phyloP scores from a whole-genome alignment of 257 asterid genomes.

The Forsythia viridissima region DNA sequence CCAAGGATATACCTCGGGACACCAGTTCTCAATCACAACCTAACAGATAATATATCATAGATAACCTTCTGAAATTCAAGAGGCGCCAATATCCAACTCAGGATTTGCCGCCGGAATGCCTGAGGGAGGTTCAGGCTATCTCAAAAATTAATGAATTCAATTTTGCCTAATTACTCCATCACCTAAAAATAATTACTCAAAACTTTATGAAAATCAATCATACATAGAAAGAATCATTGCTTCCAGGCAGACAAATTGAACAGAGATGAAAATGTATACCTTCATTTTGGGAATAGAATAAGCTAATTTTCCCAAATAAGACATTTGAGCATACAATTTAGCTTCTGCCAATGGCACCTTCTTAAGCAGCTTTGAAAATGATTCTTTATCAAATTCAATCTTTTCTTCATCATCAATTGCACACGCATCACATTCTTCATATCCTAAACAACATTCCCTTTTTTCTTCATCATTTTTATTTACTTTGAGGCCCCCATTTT shows the following conservation, averaged over 20 bases:
- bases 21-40: neutral
- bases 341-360: conserved; percentile 48
- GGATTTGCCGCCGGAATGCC: neutral
- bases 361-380: conserved; percentile 43
- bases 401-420: conserved; percentile 31
- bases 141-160: too few relatives aligned
- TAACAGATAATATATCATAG: neutral
- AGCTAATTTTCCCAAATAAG: conserved; percentile 48
- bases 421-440: conserved; percentile 38
- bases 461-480: neutral
- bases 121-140: too few relatives aligned
- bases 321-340: conserved; percentile 48
- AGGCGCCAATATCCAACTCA: neutral
- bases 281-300: conserved; percentile 45
- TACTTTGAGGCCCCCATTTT: neutral
- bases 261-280: conserved; percentile 22
- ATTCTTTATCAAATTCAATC: conserved; percentile 33
- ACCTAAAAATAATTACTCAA: too few relatives aligned
- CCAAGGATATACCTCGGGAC: neutral
- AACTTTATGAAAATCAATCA: neutral
- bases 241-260: neutral
- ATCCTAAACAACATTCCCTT: neutral
- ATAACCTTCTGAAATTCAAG: neutral
- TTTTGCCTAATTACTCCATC: too few relatives aligned
- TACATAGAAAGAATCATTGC: neutral